These are phyloP conservation scores for Talaromyces sp. DNA, from an alignment of 2,329 filamentous ascomycete species.

Conservation along the genomic window DNA sequence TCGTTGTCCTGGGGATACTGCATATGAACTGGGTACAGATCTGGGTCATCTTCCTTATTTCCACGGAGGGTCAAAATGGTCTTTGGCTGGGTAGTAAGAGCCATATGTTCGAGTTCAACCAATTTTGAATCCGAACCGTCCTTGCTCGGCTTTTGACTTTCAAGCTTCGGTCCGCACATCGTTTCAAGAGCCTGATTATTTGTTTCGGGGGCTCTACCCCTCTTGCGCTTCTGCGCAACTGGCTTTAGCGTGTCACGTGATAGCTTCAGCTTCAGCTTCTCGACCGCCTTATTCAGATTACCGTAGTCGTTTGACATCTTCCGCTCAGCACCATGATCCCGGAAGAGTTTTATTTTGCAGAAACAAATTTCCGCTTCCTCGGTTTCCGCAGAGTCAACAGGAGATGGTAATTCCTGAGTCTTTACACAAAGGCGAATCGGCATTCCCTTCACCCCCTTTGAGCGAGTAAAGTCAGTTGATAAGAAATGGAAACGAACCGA, in stretches of 20 bases:
- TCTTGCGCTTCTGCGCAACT: constrained; percentile 55
- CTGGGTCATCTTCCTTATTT: too few species aligned
- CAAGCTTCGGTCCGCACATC: too few species aligned
- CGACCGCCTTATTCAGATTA: constrained; percentile 89
- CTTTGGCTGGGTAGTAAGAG: too few species aligned
- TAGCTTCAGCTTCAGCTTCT: constrained; percentile 85
- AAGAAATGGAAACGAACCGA: constrained; percentile 96
- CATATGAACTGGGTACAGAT: too few species aligned
- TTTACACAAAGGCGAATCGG: constrained; percentile 88
- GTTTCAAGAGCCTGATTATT: constrained; percentile 42
- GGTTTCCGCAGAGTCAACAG: constrained; percentile 27
- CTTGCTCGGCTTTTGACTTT: too few species aligned
- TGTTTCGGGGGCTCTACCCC: constrained; percentile 57
- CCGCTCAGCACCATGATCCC: constrained; percentile 88
- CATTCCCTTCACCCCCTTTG: constrained; percentile 96
- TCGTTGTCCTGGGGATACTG: too few species aligned
- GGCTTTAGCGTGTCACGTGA: constrained; percentile 64
- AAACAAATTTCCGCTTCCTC: constrained; percentile 71
- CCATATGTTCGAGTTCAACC: too few species aligned
- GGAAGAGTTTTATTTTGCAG: constrained; percentile 92
- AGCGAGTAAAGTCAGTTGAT: constrained; percentile 95
- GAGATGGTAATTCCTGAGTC: constrained; percentile 63
- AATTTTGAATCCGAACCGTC: too few species aligned
- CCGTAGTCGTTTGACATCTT: constrained; percentile 90
- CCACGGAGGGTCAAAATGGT: too few species aligned